A percentile compares a stretch with the other conserved stretches of the same genome.
These are phyloP conservation scores for Entomortierella parvispora DNA, from an alignment of 192 early-diverging fungal genomes.

Conservation along the genomic window DNA sequence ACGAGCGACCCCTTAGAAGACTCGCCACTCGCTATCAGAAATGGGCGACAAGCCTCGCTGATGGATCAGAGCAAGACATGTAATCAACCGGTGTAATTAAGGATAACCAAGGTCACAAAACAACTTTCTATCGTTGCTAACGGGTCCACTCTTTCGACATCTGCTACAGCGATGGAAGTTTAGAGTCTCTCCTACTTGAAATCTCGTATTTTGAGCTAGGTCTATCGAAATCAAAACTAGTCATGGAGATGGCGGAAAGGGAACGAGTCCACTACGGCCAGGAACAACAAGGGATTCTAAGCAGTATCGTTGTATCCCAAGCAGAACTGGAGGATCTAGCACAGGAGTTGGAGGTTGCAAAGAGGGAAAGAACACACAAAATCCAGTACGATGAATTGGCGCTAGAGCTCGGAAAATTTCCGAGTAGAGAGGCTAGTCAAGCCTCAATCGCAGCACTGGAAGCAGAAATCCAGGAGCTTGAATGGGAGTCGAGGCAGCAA, in stretches of 20 bases:
- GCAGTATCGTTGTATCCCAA: conserved; percentile 12
- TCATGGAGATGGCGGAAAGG: conserved; percentile 39
- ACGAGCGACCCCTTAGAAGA: conserved; percentile 35
- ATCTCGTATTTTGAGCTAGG: conserved; percentile 27
- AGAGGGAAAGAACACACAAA: conserved; percentile 40
- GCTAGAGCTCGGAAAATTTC: conserved; percentile 16
- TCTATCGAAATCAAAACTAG: conserved; percentile 29
- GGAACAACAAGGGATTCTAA: conserved; percentile 28
- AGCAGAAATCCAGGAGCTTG: conserved; percentile 32
- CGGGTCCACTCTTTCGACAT: not conserved
- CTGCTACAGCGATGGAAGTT: conserved; percentile 11
- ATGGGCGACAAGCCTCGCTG: conserved; percentile 18
- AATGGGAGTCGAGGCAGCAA: conserved; percentile 19
- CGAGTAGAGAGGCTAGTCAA: conserved; percentile 34
- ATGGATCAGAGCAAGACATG: conserved; percentile 16
- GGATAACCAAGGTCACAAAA: not conserved
- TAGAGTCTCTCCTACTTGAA: conserved; percentile 20
- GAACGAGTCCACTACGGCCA: conserved; percentile 27
- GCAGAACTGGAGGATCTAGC: conserved; percentile 30
- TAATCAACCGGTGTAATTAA: not conserved
- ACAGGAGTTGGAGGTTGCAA: conserved; percentile 22
- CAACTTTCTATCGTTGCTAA: not conserved
- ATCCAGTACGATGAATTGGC: conserved; percentile 37
- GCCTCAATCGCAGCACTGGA: conserved; percentile 13
- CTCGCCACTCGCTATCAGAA: conserved; percentile 24